Evolutionary conservation across 2,329 filamentous ascomycete species (phyloP).

Genomic region (Penicillium capsulatum): DNA sequence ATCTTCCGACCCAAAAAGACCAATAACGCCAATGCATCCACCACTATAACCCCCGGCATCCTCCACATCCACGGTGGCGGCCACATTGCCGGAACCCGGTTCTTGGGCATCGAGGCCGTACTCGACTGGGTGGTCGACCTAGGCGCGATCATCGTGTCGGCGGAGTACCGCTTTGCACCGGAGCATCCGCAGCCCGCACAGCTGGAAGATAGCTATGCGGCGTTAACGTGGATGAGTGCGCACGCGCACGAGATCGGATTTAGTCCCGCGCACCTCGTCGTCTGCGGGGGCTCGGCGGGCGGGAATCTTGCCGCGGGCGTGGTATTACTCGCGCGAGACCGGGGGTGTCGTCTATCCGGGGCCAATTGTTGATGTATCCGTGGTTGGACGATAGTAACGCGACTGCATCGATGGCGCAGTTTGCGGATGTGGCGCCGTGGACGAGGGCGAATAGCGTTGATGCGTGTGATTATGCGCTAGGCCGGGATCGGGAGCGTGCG

Average conservation of each 20-base stretch:
- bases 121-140: slow-evolving; percentile 50
- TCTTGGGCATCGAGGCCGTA: slow-evolving; percentile 61
- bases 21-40: not conserved
- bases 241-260: slow-evolving; percentile 56
- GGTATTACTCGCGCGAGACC: slow-evolving; percentile 17
- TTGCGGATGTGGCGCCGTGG: slow-evolving; percentile 2
- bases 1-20: slow-evolving; percentile 3
- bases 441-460: slow-evolving; percentile 2
- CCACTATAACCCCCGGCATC: slow-evolving; percentile 45
- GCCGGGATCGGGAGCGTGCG: not conserved
- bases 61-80: slow-evolving; percentile 67
- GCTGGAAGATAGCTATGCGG: slow-evolving; percentile 63
- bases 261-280: slow-evolving; percentile 53
- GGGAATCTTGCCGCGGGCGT: slow-evolving; percentile 41
- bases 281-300: slow-evolving; percentile 63
- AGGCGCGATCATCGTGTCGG: slow-evolving; percentile 57
- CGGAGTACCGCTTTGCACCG: slow-evolving; percentile 66
- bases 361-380: slow-evolving; percentile 17
- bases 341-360: slow-evolving; percentile 13
- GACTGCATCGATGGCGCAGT: slow-evolving; percentile 10
- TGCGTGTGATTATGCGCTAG: slow-evolving; percentile 4
- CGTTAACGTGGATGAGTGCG: slow-evolving; percentile 57
- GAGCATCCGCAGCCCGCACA: slow-evolving; percentile 61
- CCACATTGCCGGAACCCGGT: slow-evolving; percentile 60
- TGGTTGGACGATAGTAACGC: slow-evolving; percentile 15